Evolutionary conservation across 2,329 filamentous ascomycete genomes (phyloP), one percentile per base, ranked within the genome.

Genomic region (Pseudogymnoascus sp.): DNA sequence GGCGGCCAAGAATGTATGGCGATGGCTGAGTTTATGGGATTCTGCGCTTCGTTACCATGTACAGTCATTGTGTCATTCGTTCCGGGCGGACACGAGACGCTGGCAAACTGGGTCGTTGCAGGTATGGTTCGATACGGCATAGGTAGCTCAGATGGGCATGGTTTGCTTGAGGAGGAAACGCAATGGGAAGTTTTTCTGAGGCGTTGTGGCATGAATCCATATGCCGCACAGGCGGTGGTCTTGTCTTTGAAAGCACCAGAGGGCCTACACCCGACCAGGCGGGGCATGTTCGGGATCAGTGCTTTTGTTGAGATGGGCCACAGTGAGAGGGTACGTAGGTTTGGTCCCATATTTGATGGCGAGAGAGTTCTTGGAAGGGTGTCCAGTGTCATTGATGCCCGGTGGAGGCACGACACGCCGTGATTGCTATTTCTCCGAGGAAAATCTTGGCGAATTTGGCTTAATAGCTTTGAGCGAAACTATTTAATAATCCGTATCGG

Each of bases 161-260:
- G 69, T 31, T 71, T 85, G 31, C 69, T 83, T 7, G 74, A 83
- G 15, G 81, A 84, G 0, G 88, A 90, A 73, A 87, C 86, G 0
- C 72, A 77, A 35, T 89, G 86, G 86, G 89, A 92, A 72, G 53
- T 84, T 9, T 88, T 89, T 65, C 77, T 93, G 23, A 79, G 88
- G 13, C 77, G 79, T 23, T 80, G 82, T 1, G 89, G 89, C 0
- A 73, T 91, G 71, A 92, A 93, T 72, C 81, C 83, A 0, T 91
- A 85, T 71, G 88, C 88, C 2, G 89, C 89, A 2, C 88, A 91
- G 71, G 77, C 79, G 9, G 77, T 91, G 1, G 74, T 90, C 35
- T 76, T 75, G 0, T 72, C 73, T n/a, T 64, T 85, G 11, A 79
- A 79, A 67, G 68, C 68, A 6, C 74, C 74, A 6, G 69, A 70